Evolutionary conservation across 2,329 filamentous ascomycete species (phyloP), one percentile per base, ranked within the genome.

Genomic region (Fusarium pseudocircinatum): DNA sequence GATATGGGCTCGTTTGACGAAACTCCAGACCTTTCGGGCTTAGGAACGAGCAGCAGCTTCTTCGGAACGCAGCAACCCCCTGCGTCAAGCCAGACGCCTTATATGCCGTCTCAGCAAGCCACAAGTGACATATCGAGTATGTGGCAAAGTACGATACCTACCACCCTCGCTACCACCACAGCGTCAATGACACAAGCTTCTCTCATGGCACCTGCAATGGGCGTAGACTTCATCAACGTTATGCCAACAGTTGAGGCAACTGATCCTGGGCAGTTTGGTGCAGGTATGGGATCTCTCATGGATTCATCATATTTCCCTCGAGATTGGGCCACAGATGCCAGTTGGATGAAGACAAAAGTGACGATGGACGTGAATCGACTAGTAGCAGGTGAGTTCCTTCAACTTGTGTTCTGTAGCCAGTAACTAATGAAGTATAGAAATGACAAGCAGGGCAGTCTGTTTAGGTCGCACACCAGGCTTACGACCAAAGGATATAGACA

Each of bases 1-100:
- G 85, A 88, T 52, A 74, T 84, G 0, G 76, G 77, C 7, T 82
- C 83, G 5, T 85, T 89, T 12, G 63, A 74, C 6, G 67, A 65
- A 11, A 26, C 69, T n/a, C 46, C 67, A 10, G 61, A 67, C 6
- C 44, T 75, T 36, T 36, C 59, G 36, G 52, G 47, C 26, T 32
- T 68, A 36, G 47, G 46, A 15, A 28, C 34, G 34, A 36, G 26
- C n/a, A 44, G 63, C 40, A 42, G 57, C 12, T 75, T 75, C 56
- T 76, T 77, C 53, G 63, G 64, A 18, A 43, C 39, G 10, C 57
- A 53, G 13, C 56, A 67, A 32, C 24, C 47, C 22, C 44, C 60
- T 16, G 34, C 30, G 24, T n/a, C 64, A 3, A 57, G 32, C n/a
- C 47, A 73, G 34, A 68, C 58, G 18, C 34, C 63, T 18, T 60